Evolutionary conservation across 106 monocot genomes (phyloP), one percentile per base, ranked within the genome.

Genomic region (Dendrobium officinale): DNA sequence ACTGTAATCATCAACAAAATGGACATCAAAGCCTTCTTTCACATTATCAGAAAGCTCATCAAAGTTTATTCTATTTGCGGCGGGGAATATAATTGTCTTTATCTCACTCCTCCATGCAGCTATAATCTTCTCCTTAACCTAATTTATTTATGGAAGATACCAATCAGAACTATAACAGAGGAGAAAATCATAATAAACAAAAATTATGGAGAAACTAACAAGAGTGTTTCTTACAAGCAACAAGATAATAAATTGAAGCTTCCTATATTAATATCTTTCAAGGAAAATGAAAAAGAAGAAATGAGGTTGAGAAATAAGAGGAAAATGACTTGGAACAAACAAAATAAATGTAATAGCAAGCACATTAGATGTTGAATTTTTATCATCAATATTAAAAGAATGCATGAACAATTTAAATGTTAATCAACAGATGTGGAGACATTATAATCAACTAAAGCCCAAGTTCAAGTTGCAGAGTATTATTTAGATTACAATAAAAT

Each of bases 101-200:
- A 95, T 90, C 6, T 75, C 95, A 70, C 99, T 99, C 77, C 93
- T 90, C 80, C 95, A 90, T 22, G 99, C 92, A 26, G 99, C 99
- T 82, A 99, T 99, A 1, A 93, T 86, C 75, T 99, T 99, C 89
- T 99, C 99, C 84, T 99, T 99, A 4, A 99, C 99, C 99, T 99
- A 79, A 76, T 84, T 40, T n/a, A 61, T 20, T 61, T n/a, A n/a
- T 3, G 20, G n/a, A 61, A 7, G 59, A 61, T 20, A 61, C 59
- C n/a, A 61, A 61, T 61, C 59, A 61, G 59, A 61, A 61, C 0
- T 61, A 61, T 61, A 61, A 61, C 22, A 61, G n/a, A 61, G 22
- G 22, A 61, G 19, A 61, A 19, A 61, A 61, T 11, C 51, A 13
- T 61, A 4, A n/a, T 6, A 2, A 61, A 61, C 5, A 22, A 61